Conservation (phyloP, 2,329 filamentous ascomycete genomes). For the Pseudocercospora musae region DNA sequence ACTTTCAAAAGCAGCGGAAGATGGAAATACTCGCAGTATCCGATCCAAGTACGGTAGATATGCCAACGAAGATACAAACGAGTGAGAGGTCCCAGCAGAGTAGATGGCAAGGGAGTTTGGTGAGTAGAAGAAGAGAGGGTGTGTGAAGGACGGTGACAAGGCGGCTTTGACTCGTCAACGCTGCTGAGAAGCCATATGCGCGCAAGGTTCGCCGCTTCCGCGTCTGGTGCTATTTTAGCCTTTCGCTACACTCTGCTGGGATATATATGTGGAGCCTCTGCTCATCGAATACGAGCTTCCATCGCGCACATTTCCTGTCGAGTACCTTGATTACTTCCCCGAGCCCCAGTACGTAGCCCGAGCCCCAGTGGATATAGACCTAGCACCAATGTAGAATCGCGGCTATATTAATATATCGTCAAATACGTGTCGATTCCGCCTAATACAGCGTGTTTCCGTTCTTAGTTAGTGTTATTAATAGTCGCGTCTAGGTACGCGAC, state of each 20-base stretch:
- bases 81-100: not conserved
- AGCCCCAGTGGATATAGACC: too few relatives aligned
- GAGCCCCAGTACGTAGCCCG: too few relatives aligned
- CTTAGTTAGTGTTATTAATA: too few relatives aligned
- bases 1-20: not conserved
- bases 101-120: not conserved
- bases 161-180: not conserved
- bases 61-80: not conserved
- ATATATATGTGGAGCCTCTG: not conserved
- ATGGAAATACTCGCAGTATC: not conserved
- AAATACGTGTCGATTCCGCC: too few relatives aligned
- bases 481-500: too few relatives aligned
- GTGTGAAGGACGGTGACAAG: not conserved
- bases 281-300: not conserved
- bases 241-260: not conserved
- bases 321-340: too few relatives aligned
- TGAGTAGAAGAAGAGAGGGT: not conserved
- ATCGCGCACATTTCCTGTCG: not conserved
- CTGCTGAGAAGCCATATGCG: not conserved
- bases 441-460: too few relatives aligned
- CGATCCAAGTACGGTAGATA: not conserved
- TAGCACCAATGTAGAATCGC: too few relatives aligned
- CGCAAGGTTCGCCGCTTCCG: not conserved
- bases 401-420: too few relatives aligned
- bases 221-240: conserved; percentile 1